Evolutionary conservation across 306 rosid genomes (phyloP).

Genomic region (Cercis canadensis): DNA sequence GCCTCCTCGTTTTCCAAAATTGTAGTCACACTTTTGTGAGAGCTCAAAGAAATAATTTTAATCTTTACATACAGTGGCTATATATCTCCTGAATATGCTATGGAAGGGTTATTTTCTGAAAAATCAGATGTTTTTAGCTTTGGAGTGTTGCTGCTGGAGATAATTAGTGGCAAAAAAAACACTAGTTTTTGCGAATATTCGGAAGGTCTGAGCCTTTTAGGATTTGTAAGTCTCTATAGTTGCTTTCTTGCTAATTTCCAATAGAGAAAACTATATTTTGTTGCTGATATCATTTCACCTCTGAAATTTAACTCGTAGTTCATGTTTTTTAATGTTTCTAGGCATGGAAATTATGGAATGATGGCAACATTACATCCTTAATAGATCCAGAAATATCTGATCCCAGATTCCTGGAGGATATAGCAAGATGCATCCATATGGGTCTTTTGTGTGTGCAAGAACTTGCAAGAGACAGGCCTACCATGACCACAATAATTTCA

Average conservation of each 20-base stretch:
- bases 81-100: constrained; percentile 23
- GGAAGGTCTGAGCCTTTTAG: neutral
- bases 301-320: neutral
- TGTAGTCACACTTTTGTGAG: fast-evolving
- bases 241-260: too few relatives aligned
- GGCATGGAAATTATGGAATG: constrained; percentile 11
- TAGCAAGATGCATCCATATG: neutral
- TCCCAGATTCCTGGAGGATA: neutral
- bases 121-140: constrained; percentile 1
- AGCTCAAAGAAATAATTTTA: neutral
- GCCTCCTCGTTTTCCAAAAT: neutral
- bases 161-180: neutral
- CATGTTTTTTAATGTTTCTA: neutral
- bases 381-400: neutral
- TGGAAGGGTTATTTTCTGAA: neutral
- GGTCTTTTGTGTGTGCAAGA: neutral
- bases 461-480: neutral
- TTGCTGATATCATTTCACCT: neutral
- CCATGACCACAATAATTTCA: neutral
- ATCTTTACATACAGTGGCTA: neutral
- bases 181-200: neutral
- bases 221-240: constrained; percentile 13
- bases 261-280: neutral
- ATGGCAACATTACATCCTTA: neutral
- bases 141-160: neutral